These are phyloP conservation scores for Borovskyia barvae DNA, from an alignment of 208 protist genomes.

Conservation along the genomic window DNA sequence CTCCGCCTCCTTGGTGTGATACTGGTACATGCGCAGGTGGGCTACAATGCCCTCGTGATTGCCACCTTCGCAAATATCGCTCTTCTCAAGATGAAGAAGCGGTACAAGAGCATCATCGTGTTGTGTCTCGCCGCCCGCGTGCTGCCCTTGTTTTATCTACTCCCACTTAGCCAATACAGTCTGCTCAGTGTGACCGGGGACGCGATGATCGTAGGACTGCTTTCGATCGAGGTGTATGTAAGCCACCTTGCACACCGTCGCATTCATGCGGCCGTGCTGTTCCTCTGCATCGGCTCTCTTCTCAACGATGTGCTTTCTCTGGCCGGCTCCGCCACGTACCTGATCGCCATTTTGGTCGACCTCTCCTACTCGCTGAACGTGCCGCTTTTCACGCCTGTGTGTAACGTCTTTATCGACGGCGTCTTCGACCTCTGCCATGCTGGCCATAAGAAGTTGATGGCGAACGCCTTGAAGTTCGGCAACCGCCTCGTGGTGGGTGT, in stretches of 20 bases:
- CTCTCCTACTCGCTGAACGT: constrained; percentile 86
- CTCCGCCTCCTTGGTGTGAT: constrained; percentile 10
- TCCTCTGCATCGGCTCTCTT: constrained; percentile 80
- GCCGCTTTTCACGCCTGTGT: constrained; percentile 87
- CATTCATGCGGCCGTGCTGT: constrained; percentile 83
- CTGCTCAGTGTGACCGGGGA: constrained; percentile 79
- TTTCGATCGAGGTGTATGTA: constrained; percentile 88
- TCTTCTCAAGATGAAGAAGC: constrained; percentile 60
- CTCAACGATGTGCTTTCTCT: constrained; percentile 86
- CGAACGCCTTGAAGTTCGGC: constrained; percentile 80
- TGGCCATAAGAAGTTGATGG: constrained; percentile 88
- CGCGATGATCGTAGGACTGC: constrained; percentile 76
- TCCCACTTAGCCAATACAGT: constrained; percentile 70
- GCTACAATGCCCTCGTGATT: constrained; percentile 51
- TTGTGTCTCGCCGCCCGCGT: constrained; percentile 61
- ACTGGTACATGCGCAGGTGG: constrained; percentile 24
- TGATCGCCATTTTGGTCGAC: constrained; percentile 82
- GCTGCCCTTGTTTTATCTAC: constrained; percentile 76
- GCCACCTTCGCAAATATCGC: constrained; percentile 68
- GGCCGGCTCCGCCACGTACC: constrained; percentile 62
- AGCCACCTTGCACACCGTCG: constrained; percentile 78
- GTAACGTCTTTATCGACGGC: constrained; percentile 92
- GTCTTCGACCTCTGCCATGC: constrained; percentile 93
- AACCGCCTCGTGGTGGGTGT: constrained; percentile 92
- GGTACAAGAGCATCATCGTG: constrained; percentile 64